Base-by-base conservation (phyloP, 2,329 filamentous ascomycete genomes). In the Aspergillus nomiae region DNA sequence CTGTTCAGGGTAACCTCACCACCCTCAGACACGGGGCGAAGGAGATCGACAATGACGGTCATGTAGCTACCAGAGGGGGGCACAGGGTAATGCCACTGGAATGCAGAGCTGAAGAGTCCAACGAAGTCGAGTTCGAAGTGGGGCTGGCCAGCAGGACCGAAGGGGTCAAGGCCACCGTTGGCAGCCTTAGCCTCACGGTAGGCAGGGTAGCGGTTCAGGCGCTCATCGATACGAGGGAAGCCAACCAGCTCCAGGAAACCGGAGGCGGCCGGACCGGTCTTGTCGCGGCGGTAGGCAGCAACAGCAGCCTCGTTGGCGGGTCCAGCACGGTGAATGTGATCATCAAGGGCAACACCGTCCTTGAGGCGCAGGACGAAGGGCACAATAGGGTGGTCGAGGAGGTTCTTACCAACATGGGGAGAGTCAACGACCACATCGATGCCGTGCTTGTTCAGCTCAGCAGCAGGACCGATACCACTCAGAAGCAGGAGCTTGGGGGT, bases 121-220 rank as follows among this genome's bases (percentile, higher is more conserved):
- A 89, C 83, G 68, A 89, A 89, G 74, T 89, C 86, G 38, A 87
- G 80, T 74, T 88, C 85, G 66, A 88, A 87, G 66, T 88, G 86
- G 30, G 86, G 86, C 72, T 88, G 85, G 8, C 84, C 85, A 4
- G 74, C 78, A 0, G 85, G 85, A 1, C 81, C 81, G 68, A 87
- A 87, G 2, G 85, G 85, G 60, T 88, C 86, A 0, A 73, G 59
- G 2, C 74, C 74, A 11, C 72, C 77, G 58, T 83, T 82, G 3
- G 71, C 67, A 12, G 73, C 74, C 64, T 82, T 82, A 56, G 73
- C 76, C 16, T 76, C 74, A 10, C 74, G 73, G 67, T 88, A 89
- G 50, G 81, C 78, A 1, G 77, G 74, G 60, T 80, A 79, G 45
- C 80, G 81, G 41, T 69, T 59, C 10, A 68, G 58, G 12, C 66